Conservation (phyloP, 768 basidiomycete species). For the Pleurotus platypus region DNA sequence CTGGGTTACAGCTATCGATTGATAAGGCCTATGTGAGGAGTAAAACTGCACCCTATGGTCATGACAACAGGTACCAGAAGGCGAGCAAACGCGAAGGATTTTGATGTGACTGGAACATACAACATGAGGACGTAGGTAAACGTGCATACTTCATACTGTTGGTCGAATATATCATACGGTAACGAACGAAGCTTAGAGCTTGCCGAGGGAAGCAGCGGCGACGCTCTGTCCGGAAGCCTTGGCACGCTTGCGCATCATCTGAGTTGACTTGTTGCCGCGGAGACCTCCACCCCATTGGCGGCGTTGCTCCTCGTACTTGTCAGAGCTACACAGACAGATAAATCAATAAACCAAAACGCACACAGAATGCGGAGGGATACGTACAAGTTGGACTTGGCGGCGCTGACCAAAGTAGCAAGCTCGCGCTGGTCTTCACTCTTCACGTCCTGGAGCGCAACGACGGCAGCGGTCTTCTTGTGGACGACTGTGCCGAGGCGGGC, state of each 20-base stretch:
- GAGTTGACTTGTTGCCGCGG: conserved; percentile 91
- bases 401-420: conserved; percentile 86
- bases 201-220: conserved; percentile 51
- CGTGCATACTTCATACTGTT: no score
- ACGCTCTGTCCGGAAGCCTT: conserved; percentile 80
- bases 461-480: conserved; percentile 97
- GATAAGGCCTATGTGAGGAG: no score
- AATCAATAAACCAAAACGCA: conserved; percentile 4
- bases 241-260: conserved; percentile 91
- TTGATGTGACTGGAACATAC: no score
- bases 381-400: conserved; percentile 96
- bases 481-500: conserved; percentile 97
- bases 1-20: no score
- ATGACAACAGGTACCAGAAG: no score
- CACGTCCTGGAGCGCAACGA: conserved; percentile 90
- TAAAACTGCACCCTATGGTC: no score
- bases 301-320: conserved; percentile 91
- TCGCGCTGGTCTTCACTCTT: conserved; percentile 92
- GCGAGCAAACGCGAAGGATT: no score
- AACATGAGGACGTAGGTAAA: no score
- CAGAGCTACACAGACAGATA: conserved; percentile 48
- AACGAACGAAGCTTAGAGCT: conserved; percentile 46
- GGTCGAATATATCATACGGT: no score
- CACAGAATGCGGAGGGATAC: conserved; percentile 26
- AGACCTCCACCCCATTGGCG: conserved; percentile 95